These are phyloP conservation scores for Haplographium delicatum DNA, from an alignment of 495 filamentous ascomycete species.

Conservation along the genomic window DNA sequence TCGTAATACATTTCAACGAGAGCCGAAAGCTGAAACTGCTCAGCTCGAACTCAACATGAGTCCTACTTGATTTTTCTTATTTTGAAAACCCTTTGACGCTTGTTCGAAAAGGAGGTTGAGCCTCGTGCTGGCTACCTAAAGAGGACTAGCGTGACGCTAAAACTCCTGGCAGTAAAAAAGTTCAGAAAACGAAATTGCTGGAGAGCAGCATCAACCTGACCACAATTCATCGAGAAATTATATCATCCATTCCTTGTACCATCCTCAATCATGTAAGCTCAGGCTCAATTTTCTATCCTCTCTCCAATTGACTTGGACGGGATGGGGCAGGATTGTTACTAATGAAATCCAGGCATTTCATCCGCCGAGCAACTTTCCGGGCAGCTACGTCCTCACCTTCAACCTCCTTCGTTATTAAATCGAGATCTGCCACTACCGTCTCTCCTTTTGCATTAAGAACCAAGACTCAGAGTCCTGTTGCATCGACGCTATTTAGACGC, in stretches of 20 bases:
- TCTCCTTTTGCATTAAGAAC: slow-evolving; percentile 25
- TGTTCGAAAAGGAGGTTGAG: not conserved
- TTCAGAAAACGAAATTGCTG: slow-evolving; percentile 2
- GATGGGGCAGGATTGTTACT: not conserved
- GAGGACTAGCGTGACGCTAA: not conserved
- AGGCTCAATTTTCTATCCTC: not conserved
- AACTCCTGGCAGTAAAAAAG: not conserved
- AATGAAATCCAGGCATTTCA: slow-evolving; percentile 39
- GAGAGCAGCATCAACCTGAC: slow-evolving; percentile 3
- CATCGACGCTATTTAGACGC: slow-evolving; percentile 33
- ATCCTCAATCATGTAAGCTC: slow-evolving; percentile 22
- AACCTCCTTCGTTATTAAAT: slow-evolving; percentile 33
- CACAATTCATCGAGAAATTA: slow-evolving; percentile 12
- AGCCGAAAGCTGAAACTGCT: too few species aligned
- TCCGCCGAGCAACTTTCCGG: slow-evolving; percentile 53
- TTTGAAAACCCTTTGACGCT: not conserved
- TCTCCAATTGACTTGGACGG: not conserved
- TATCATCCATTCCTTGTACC: slow-evolving; percentile 13
- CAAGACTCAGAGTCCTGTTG: slow-evolving; percentile 23
- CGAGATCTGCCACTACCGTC: slow-evolving; percentile 36
- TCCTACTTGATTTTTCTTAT: too few species aligned
- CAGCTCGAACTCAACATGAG: too few species aligned
- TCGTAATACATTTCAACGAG: too few species aligned
- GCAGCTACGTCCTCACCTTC: slow-evolving; percentile 47
- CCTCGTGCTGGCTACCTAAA: not conserved